A percentile compares a stretch with the other conserved stretches of the same genome.
Evolutionary conservation across 352 stramenopile genomes (phyloP).

Genomic region (Globisporangium mamillatum): DNA sequence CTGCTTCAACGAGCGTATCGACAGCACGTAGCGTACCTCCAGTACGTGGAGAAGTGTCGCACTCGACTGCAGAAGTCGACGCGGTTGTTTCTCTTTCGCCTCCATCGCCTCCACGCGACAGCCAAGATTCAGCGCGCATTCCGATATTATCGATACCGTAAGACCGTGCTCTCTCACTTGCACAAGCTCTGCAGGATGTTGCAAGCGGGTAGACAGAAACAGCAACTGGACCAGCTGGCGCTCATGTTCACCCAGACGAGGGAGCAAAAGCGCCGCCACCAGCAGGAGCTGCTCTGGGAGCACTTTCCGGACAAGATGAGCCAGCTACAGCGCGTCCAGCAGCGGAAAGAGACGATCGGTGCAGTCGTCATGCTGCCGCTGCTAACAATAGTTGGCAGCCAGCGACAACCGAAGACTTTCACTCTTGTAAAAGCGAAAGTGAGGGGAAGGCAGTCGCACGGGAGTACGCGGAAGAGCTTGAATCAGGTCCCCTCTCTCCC

Average conservation of each 20-base stretch:
- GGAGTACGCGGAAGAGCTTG: background rate
- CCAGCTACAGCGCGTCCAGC: slow-evolving; percentile 13
- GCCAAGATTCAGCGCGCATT: slow-evolving; percentile 34
- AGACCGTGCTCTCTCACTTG: slow-evolving; percentile 24
- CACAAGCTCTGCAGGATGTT: slow-evolving; percentile 31
- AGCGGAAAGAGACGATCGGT: background rate
- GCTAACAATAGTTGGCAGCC: background rate
- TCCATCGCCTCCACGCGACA: slow-evolving; percentile 25
- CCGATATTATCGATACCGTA: slow-evolving; percentile 33
- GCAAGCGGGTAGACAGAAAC: slow-evolving; percentile 21
- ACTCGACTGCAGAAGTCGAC: slow-evolving; percentile 27
- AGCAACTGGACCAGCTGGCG: slow-evolving; percentile 27
- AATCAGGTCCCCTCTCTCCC: slow-evolving; percentile 11
- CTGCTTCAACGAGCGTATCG: slow-evolving; percentile 39
- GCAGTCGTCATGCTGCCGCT: background rate
- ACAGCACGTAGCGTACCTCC: slow-evolving; percentile 20
- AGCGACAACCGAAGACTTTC: background rate
- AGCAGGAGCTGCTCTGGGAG: slow-evolving; percentile 18
- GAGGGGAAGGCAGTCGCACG: background rate
- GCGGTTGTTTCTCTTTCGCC: slow-evolving; percentile 35
- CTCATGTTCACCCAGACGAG: slow-evolving; percentile 26
- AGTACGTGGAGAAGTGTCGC: slow-evolving; percentile 24
- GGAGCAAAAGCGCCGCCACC: background rate
- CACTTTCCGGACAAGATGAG: slow-evolving; percentile 12
- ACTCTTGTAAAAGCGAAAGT: background rate